phyloP scores from a whole-genome alignment of 2,329 filamentous ascomycete species.

The Ceratocystis variospora region DNA sequence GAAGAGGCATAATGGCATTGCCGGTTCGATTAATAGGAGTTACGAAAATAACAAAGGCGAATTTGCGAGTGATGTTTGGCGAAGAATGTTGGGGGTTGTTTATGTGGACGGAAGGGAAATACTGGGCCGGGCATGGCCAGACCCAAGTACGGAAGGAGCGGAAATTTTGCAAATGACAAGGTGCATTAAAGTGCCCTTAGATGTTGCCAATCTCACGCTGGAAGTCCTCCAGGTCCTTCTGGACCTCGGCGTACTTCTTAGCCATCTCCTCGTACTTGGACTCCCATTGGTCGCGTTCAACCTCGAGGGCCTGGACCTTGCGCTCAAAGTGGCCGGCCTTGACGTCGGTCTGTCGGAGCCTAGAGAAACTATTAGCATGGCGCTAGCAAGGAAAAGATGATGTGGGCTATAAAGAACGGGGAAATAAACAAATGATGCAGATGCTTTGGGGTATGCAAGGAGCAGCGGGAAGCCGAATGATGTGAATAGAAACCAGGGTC shows the following conservation, averaged over 20 bases:
- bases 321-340: conserved; percentile 99
- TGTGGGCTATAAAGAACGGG: not conserved
- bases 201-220: conserved; percentile 87
- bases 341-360: conserved; percentile 96
- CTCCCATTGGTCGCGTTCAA: conserved; percentile 88
- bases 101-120: not conserved
- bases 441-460: not conserved
- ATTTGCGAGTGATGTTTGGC: conserved; percentile 3
- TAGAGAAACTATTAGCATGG: conserved; percentile 28
- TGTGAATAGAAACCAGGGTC: not conserved
- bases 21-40: conserved; percentile 4
- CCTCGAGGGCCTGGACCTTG: conserved; percentile 94
- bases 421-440: not conserved
- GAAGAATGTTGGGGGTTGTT: not conserved
- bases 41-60: conserved; percentile 3
- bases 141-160: conserved; percentile 4
- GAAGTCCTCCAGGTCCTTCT: conserved; percentile 87
- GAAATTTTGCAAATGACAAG: conserved; percentile 7
- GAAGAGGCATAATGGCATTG: conserved; percentile 5
- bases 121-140: not conserved
- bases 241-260: conserved; percentile 68
- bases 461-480: not conserved
- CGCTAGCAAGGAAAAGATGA: not conserved
- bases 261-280: conserved; percentile 95
- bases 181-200: conserved; percentile 35